Conservation (phyloP, 169 alveolate genomes). For the Besnoitia besnoiti region DNA sequence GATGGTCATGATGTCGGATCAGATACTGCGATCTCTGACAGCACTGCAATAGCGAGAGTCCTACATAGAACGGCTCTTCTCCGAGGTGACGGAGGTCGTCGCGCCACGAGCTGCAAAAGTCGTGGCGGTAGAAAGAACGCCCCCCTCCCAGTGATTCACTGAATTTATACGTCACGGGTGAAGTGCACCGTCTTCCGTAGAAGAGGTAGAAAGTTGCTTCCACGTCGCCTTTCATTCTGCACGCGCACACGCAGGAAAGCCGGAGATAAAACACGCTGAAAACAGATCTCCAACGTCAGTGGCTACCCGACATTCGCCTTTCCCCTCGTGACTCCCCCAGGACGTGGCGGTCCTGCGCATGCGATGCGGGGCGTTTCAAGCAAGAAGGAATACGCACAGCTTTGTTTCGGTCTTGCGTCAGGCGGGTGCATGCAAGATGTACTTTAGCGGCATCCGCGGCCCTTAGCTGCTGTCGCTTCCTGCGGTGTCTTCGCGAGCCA, state of each 20-base stretch:
- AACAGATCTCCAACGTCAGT: too few relatives aligned
- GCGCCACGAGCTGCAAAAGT: conserved; percentile 16
- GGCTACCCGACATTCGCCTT: too few relatives aligned
- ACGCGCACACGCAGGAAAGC: not conserved
- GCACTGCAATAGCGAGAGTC: conserved; percentile 14
- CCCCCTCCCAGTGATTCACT: not conserved
- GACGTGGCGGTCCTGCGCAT: too few relatives aligned
- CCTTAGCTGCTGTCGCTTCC: too few relatives aligned
- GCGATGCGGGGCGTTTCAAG: too few relatives aligned
- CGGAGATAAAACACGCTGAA: too few relatives aligned
- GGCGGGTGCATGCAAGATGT: too few relatives aligned
- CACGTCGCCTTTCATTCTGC: not conserved
- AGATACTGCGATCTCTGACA: not conserved
- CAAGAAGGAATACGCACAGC: too few relatives aligned
- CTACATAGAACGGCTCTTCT: not conserved
- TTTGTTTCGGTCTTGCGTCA: too few relatives aligned
- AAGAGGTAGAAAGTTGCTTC: conserved; percentile 17
- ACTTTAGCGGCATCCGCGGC: too few relatives aligned
- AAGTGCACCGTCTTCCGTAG: not conserved
- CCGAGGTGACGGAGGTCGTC: not conserved
- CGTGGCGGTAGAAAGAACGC: not conserved
- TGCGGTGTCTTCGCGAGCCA: not conserved
- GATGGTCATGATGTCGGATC: not conserved
- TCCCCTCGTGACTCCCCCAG: too few relatives aligned
- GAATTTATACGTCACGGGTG: conserved; percentile 16